A percentile compares a stretch with the other conserved stretches of the same genome.
Evolutionary conservation across 352 stramenopile genomes (phyloP).

Genomic region (Blastocystis sp.): DNA sequence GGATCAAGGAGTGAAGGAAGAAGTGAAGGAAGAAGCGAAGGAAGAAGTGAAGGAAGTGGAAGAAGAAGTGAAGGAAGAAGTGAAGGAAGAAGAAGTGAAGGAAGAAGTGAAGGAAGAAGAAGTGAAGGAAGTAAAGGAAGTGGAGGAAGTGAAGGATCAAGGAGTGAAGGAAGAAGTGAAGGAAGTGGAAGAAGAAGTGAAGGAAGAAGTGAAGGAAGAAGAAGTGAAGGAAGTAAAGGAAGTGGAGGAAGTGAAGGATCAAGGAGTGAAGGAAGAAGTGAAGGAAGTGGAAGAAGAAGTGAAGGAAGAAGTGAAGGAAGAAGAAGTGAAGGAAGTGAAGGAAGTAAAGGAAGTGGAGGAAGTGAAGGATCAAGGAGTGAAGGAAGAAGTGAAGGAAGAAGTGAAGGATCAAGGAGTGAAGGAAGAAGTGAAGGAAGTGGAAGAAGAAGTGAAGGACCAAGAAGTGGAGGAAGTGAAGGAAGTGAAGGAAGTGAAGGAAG

Average conservation of each 20-base stretch:
- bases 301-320: neutral
- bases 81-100: neutral
- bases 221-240: neutral
- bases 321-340: neutral
- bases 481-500: neutral
- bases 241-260: neutral
- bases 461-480: neutral
- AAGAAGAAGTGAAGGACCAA: neutral
- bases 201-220: constrained; percentile 4
- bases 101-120: constrained; percentile 21
- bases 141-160: neutral
- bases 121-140: neutral
- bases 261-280: neutral
- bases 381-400: neutral
- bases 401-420: neutral
- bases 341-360: neutral
- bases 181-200: neutral
- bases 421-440: neutral
- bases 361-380: neutral
- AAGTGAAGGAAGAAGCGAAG: neutral
- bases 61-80: neutral
- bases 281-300: neutral
- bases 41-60: neutral
- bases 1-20: neutral
- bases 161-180: neutral